A percentile compares a stretch with the other conserved stretches of the same genome.
phyloP scores from a whole-genome alignment of 805 yeast species.

The Candida lessepsii region DNA sequence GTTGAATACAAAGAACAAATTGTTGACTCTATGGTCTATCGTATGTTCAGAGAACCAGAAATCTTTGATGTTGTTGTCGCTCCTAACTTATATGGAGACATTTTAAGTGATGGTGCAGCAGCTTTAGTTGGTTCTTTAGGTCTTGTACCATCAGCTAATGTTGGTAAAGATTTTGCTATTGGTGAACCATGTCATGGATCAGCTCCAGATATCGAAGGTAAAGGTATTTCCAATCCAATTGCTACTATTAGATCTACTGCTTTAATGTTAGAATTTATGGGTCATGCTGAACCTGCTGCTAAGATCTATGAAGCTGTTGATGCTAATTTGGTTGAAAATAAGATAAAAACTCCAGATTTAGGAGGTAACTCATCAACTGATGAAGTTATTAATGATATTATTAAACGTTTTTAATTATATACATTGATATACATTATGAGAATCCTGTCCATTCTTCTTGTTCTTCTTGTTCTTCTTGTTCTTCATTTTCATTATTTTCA shows the following conservation, averaged over 20 bases:
- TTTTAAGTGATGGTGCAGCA: conserved; percentile 96
- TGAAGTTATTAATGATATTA: conserved; percentile 81
- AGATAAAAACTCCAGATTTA: conserved; percentile 85
- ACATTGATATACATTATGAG: conserved; percentile 6
- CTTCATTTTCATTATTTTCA: conserved; percentile 1
- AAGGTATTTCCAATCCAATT: conserved; percentile 91
- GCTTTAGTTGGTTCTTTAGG: conserved; percentile 97
- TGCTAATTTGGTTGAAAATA: conserved; percentile 79
- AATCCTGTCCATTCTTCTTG: conserved; percentile 20
- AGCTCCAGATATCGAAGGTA: conserved; percentile 98
- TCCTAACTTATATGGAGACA: conserved; percentile 97
- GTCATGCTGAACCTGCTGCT: conserved; percentile 85
- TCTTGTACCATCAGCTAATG: conserved; percentile 97
- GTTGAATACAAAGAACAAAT: conserved; percentile 88
- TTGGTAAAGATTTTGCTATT: conserved; percentile 92
- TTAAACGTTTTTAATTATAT: conserved; percentile 41
- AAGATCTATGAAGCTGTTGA: conserved; percentile 93
- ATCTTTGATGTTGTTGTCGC: conserved; percentile 98
- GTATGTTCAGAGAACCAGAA: conserved; percentile 98
- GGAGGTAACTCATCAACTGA: conserved; percentile 89
- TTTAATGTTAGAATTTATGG: conserved; percentile 93
- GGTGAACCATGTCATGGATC: conserved; percentile 99
- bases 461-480: conserved; percentile 5
- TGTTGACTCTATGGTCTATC: conserved; percentile 98
- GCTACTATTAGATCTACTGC: conserved; percentile 99